Evolutionary conservation across 73 alveolate species (phyloP), one percentile per base, ranked within the genome.

Genomic region (Paraurostyla sp.): DNA sequence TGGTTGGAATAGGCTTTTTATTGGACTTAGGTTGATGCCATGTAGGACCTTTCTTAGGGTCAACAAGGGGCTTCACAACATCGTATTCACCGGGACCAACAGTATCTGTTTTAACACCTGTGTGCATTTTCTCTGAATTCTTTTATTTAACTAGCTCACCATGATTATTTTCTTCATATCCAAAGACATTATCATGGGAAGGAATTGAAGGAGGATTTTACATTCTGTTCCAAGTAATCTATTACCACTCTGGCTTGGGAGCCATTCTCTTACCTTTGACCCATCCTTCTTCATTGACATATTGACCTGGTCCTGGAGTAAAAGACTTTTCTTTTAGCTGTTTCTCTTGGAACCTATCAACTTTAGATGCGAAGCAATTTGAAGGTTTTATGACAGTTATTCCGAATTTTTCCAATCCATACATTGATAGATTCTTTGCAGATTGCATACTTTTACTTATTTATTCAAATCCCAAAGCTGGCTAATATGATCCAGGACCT

Each of bases 11-110:
- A 18, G 57, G 27, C 40, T 91, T 86, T 41, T 76, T 90, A 9
- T 52, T 36, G 71, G 22, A 15, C n/a, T 51, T 48, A 0, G 80
- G 60, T 42, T 60, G 48, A 15, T 69, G 75, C 96, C 97, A 93
- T 27, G 32, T 18, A 0, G 93, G 89, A 3, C 96, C 96, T 76
- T 63, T 83, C 48, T 43, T 85, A 2, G 36, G 0, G 11, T 0
- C 48, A 25, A 33, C 90, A 0, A 84, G 0, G 0, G 83, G n/a
- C 46, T 90, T 63, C 0, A 59, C 51, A 4, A 43, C 56, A n/a
- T 90, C 92, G 71, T 93, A 93, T 54, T 91, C 96, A 15, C 97
- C 97, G 0, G 97, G 97, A 13, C 97, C 97, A 20, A 91, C 94
- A 25, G 89, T 69, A 49, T 93, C 96, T 9, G 20, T 38, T 22